Evolutionary conservation across 2,329 filamentous ascomycete genomes (phyloP).

Genomic region (Pyricularia sp.): DNA sequence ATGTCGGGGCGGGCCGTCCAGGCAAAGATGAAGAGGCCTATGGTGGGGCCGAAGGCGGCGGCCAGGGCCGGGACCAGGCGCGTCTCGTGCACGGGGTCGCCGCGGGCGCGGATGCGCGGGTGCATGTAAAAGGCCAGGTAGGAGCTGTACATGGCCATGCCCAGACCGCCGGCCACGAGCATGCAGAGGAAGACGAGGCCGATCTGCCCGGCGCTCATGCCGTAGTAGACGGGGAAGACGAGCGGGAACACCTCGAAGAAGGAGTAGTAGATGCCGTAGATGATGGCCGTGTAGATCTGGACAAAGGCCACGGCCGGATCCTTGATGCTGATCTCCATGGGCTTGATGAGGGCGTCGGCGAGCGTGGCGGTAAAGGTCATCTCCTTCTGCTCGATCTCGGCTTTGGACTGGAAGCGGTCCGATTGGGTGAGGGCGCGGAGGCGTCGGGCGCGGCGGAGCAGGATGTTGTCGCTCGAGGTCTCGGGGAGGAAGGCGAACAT

Average conservation of each 20-base stretch:
- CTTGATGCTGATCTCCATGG: slow-evolving; percentile 44
- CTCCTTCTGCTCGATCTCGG: slow-evolving; percentile 49
- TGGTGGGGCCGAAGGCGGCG: slow-evolving; percentile 37
- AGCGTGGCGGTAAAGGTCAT: slow-evolving; percentile 27
- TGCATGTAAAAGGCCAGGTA: slow-evolving; percentile 41
- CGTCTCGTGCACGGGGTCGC: slow-evolving; percentile 38
- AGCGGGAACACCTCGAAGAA: slow-evolving; percentile 57
- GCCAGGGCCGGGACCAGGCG: slow-evolving; percentile 41
- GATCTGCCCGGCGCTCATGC: slow-evolving; percentile 41
- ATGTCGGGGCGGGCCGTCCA: slow-evolving; percentile 50
- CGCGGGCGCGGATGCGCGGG: slow-evolving; percentile 33
- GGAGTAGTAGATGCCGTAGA: slow-evolving; percentile 49
- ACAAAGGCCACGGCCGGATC: slow-evolving; percentile 51
- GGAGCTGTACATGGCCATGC: slow-evolving; percentile 31
- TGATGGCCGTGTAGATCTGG: slow-evolving; percentile 46
- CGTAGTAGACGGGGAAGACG: slow-evolving; percentile 46
- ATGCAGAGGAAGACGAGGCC: slow-evolving; percentile 74
- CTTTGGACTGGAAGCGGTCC: slow-evolving; percentile 42
- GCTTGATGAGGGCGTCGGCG: slow-evolving; percentile 46
- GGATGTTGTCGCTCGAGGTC: slow-evolving; percentile 45
- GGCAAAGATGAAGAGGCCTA: slow-evolving; percentile 67
- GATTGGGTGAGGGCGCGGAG: slow-evolving; percentile 49
- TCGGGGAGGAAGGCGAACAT: slow-evolving; percentile 54
- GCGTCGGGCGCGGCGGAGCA: slow-evolving; percentile 46
- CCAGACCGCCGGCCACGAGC: slow-evolving; percentile 53